Conservation (phyloP, 208 protist genomes). For the Crithidia bombi region DNA sequence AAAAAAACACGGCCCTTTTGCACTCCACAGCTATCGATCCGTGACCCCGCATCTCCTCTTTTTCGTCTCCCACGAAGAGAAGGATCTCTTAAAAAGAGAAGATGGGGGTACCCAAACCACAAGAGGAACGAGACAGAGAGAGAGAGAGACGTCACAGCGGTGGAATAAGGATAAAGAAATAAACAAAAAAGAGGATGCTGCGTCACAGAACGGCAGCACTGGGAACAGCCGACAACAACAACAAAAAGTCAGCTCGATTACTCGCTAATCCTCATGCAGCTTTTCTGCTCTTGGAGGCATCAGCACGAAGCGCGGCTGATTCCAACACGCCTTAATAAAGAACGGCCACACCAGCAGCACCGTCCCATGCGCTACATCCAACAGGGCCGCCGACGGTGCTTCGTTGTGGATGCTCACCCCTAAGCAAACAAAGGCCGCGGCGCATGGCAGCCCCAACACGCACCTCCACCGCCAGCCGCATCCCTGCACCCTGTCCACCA, state of each 20-base stretch:
- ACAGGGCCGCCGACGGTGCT: constrained; percentile 20
- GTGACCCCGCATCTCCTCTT: no score
- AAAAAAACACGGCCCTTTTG: not conserved
- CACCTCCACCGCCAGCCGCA: constrained; percentile 43
- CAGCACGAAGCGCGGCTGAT: constrained; percentile 30
- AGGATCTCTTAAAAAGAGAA: no score
- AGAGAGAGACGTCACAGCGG: no score
- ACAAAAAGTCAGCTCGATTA: not conserved
- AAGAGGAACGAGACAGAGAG: no score
- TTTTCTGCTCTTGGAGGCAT: constrained; percentile 27
- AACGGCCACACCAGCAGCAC: constrained; percentile 29
- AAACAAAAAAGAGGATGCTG: not conserved
- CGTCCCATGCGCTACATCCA: constrained; percentile 26
- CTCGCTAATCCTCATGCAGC: constrained; percentile 46
- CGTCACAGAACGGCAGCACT: no score
- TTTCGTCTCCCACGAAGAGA: no score
- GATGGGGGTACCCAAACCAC: no score
- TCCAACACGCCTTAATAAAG: constrained; percentile 45
- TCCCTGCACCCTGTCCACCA: constrained; percentile 51
- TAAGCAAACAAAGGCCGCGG: constrained; percentile 31
- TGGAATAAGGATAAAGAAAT: no score
- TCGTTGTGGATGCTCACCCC: constrained; percentile 23
- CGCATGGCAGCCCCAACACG: constrained; percentile 40
- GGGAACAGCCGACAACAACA: not conserved
- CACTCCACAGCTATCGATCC: no score